Evolutionary conservation across 257 asterid species (phyloP), one percentile per base, ranked within the genome.

Genomic region (Ehretia macrophylla): DNA sequence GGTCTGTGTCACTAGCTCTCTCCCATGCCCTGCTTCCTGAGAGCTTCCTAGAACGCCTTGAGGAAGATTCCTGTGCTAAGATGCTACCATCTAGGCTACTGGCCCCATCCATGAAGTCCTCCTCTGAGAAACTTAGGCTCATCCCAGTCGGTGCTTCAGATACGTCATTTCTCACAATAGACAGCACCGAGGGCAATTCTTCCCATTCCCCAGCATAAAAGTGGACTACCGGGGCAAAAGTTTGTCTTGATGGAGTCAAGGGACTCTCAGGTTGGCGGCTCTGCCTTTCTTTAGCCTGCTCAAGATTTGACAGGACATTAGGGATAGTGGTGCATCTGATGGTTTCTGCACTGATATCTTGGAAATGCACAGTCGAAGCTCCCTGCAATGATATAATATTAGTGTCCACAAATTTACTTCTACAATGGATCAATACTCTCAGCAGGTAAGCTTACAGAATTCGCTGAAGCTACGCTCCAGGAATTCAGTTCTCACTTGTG

Each of bases 21-120:
- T 68, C 78, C 78, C 78, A 73, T 46, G 78, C 78, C 66, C 78
- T 63, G 71, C 78, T 73, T 53, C 78, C 72, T 4, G 78, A 73
- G 55, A 73, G 78, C 55, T 73, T 73, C 61, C 78, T 63, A 18
- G 75, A 73, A 12, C 68, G 73, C 62, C 75, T 59, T 0, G 73
- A 73, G 42, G 68, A 68, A 58, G 72, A 63, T 45, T 73, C 78
- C 11, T 58, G 74, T n/a, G 63, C 75, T 57, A 73, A 22, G 66
- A 68, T 68, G 58, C 78, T 73, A 19, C 75, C 78, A 45, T 73
- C 78, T 59, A 62, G 78, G 64, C 74, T 73, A 60, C 78, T 63
- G 56, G 66, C 54, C 17, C 71, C 74, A 60, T 73, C 78, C 74
- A 68, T 68, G 46, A 73, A 68, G 64, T 73, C 78, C 59, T 73